Evolutionary conservation across 2,329 filamentous ascomycete species (phyloP), one percentile per base, ranked within the genome.

Genomic region (Xylariales sp.): DNA sequence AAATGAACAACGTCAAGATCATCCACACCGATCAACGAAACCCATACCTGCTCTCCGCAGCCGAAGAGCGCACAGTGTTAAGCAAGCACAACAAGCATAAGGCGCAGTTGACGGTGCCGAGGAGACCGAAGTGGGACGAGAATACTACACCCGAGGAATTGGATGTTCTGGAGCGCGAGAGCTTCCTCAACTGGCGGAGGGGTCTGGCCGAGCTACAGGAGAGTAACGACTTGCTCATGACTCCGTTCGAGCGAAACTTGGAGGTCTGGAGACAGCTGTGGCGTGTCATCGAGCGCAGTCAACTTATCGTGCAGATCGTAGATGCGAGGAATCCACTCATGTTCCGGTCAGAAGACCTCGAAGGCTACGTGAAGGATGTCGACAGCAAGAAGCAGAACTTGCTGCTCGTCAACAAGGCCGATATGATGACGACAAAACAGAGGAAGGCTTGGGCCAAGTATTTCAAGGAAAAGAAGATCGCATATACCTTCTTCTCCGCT

Each of bases 1-100:
- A 97, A 76, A 86, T 95, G 80, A 97, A 91, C 69, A 97, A 94
- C 60, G 86, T 97, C 66, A 96, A 96, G 72, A 96, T 98, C 61
- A 96, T 98, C 53, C 93, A 98, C 63, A 84, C 84, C 51, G 89
- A 96, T 63, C 90, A 96, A 68, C 88, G 86, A 69, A 98, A 98
- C 63, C 93, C 93, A 0, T 98, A 91, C 55, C 72, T 98, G 4
- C 73, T 98, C 14, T 91, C 88, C 1, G 81, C 86, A 0, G 77
- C 82, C 19, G 91, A 98, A 61, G 90, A 98, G 71, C 75, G 82
- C 53, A 79, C 76, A 8, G 75, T 87, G 15, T 68, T 88, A 38
- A 81, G 79, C 55, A 96, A 94, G 67, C 91, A 97, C 54, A 82
- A 82, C 57, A 76, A 83, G 59, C 90, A 96, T 69, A 84, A 74